Base-by-base conservation (phyloP, 768 basidiomycete genomes). In the Kwoniella sp. region DNA sequence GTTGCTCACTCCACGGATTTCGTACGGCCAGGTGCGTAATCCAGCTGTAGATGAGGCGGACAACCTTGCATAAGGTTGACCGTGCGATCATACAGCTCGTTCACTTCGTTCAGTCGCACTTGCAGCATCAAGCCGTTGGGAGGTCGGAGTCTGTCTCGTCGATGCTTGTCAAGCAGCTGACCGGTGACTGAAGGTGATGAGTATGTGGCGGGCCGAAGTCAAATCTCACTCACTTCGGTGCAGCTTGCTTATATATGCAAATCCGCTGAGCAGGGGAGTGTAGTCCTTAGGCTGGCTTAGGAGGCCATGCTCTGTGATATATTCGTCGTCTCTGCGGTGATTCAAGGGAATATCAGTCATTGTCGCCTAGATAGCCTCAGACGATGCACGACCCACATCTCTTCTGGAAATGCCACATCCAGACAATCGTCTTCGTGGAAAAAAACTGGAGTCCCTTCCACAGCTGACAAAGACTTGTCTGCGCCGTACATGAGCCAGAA, bases 401-500 rank as follows among this genome's bases (percentile, higher is more conserved):
- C 60, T 36, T 57, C 60, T 14, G 67, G 66, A 8, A 71, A 59
- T 33, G 52, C 76, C 68, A 77, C 59, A 50, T 49, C 59, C 62
- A 49, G 37, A 74, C 88, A 90, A 72, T 93, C 89, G 70, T 91
- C 90, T 66, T 90, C 88, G 46, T 87, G 81, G 65, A 58, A 54
- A 20, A 50, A 59, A 19, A 53, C 32, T 1, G 53, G 53, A 15
- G 19, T 44, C 5, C 53, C 62, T 27, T 67, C 56, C 9, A 61
- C 42, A 9, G 53, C 46, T 41, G 86, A 85, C 84, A 86, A 87
- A 15, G 88, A 89, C 75, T 89, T 89, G 72, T 92, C 90, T 57
- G 88, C 89, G 70, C 86, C 88, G 66, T 90, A 91, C 31, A 90
- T 80, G 11, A 93, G 77, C 88, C 88, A 92, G 76, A 92, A 93